Base-by-base conservation (phyloP, 2,329 filamentous ascomycete genomes). In the Emergomyces pasteurianus region DNA sequence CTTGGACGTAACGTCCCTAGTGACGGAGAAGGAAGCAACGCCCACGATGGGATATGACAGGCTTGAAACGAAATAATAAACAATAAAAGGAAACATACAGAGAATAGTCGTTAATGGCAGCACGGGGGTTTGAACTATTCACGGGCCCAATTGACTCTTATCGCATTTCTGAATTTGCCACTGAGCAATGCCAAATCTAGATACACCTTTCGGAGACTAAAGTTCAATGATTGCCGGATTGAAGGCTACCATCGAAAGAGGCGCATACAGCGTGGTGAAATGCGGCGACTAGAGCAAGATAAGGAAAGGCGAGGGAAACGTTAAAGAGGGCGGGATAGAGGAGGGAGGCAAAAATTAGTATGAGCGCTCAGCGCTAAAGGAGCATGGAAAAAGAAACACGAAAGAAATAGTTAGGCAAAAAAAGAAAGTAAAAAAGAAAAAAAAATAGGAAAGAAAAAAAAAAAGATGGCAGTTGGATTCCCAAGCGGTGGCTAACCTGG, bases 221-320 rank as follows among this genome's bases (percentile, higher is more conserved):
- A 43, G 46, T 59, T 59, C 58, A 54, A 59, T 59, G 49, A 59
- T 53, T 59, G 58, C 38, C 58, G 34, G 46, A 38, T 52, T n/a
- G 28, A 36, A 58, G 16, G 36, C 21, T 49, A 49, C 57, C 57
- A 49, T 52, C 57, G 57, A 58, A 52, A 52, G 31, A 58, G 57
- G 57, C 57, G 57, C 47, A 58, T 21, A 40, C 31, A 46, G 57
- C 43, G 55, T 58, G 28, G 40, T 40, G 28, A 14, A 21, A 58
- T 58, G 31, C 31, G 43, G 36, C 21, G 31, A 58, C 43, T 57
- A 57, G 26, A 57, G 21, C 55, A 47, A 26, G 46, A 46, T 14
- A 57, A 18, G 55, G 38, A 57, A 46, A 57, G 54, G 23, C 10
- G 23, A 57, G 28, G 26, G 12, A 56, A 43, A 42, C 36, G 38